Evolutionary conservation across 352 stramenopile genomes (phyloP), one percentile per base, ranked within the genome.

Genomic region (Phytophthora sp.): DNA sequence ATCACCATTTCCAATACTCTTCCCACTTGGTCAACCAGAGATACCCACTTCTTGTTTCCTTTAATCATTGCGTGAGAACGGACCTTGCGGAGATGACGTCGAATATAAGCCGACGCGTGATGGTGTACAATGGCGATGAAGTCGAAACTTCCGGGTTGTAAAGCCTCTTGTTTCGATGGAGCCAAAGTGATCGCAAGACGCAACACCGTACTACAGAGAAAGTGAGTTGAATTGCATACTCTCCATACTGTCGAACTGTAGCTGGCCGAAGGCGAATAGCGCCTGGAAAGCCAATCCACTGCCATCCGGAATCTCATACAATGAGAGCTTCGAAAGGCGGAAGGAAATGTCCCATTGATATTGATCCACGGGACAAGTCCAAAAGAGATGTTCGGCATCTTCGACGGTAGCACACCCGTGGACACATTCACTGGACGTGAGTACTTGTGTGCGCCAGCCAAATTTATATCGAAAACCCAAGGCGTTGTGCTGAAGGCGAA

Each of bases 341-440:
- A 16, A 60, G 30, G 20, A 24, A 51, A 21, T n/a, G 51, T 55
- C 27, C 31, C 30, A 60, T 42, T 50, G 30, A 47, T 12, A 15
- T 18, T 5, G 20, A 24, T 49, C 59, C 21, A 67, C 30, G 6
- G 1, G 1, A 35, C 59, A 68, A 7, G 20, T 3, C 51, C 51
- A 57, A 56, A 57, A 68, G 4, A 57, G 30, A 18, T 62, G 44
- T 24, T 41, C 18, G n/a, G 60, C 51, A 33, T 54, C 38, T 51
- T 57, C 42, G 3, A 41, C 9, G 9, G 26, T 13, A 7, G 2
- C 8, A 12, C 60, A 68, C 18, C 18, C 23, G 23, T 67, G 50
- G 12, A 61, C 30, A 18, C 59, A 67, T 9, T 33, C 24, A 27
- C 3, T 13, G 2, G 50, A 52, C 2, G 50, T 61, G 7, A 30